Evolutionary conservation across 352 stramenopile species (phyloP), one percentile per base, ranked within the genome.

Genomic region (Peronospora farinosa): DNA sequence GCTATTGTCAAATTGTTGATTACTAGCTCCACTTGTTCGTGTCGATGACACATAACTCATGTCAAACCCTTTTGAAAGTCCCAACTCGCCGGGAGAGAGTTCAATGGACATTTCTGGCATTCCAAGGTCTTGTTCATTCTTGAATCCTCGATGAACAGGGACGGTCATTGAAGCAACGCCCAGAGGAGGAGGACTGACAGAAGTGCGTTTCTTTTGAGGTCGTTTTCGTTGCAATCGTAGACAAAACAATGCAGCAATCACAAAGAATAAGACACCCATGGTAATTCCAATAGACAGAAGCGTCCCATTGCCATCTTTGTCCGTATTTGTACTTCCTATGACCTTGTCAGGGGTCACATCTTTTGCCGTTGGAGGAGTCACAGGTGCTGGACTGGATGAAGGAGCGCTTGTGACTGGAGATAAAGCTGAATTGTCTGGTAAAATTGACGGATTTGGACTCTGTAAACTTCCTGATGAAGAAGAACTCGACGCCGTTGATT

Each of bases 31-130:
- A 16, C 55, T 64, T 13, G 66, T 71, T 8, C 61, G 40, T 12
- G 57, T 37, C 0, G 67, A 76, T 27, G 62, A 72, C 23, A 44
- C 57, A 32, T 47, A 66, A 36, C 62, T 70, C 43, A 57, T 35
- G 40, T 64, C 53, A 38, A 71, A 49, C 10, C 58, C 52, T 39
- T 67, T 69, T 23, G 51, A 60, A 19, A 63, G 43, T 17, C 66
- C 59, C 28, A 69, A 45, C 3, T 76, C 47, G 30, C 55, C 53
- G 0, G 50, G 59, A 5, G 67, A 49, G 21, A 76, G 54, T 32
- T 76, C 67, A 17, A 76, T 76, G 16, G 67, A 76, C 56, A 71
- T 69, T 33, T 76, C 60, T 0, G 67, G 55, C 30, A 71, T 46
- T 1, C 67, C 67, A 1, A 76, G 56, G 16, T 71, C 60, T 8